Conservation (phyloP, 2,329 filamentous ascomycete species). For the Apiospora malaysiana region DNA sequence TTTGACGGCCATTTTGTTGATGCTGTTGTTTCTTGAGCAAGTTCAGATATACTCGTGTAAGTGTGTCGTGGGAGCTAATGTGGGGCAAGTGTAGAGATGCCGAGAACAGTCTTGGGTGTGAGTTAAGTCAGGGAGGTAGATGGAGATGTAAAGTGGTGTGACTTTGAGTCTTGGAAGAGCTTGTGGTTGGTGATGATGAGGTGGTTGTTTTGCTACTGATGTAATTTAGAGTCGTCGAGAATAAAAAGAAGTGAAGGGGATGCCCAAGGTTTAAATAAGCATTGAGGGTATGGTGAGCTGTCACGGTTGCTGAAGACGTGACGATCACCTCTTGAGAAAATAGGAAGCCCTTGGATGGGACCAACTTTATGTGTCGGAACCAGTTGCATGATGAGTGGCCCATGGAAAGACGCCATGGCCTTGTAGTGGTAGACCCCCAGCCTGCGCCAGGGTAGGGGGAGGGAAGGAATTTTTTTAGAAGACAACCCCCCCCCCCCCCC, state of each 20-base stretch:
- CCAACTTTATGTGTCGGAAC: constrained; percentile 20
- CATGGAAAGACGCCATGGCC: constrained; percentile 6
- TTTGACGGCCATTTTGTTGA: constrained; percentile 47
- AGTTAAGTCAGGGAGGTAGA: no score
- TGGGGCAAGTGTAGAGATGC: not conserved
- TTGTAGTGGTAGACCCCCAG: not conserved
- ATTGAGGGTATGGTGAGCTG: constrained; percentile 4
- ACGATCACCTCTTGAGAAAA: constrained; percentile 10
- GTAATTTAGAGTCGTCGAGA: not conserved
- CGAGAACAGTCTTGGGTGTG: not conserved
- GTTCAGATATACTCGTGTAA: constrained; percentile 5
- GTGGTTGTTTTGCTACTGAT: not conserved
- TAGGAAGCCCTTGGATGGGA: constrained; percentile 14
- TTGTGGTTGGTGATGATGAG: not conserved
- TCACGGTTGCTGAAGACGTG: not conserved
- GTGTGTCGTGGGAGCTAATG: not conserved
- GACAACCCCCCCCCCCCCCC: not conserved
- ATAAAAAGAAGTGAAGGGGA: constrained; percentile 15
- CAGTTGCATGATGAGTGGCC: constrained; percentile 15
- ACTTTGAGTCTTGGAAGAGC: not conserved
- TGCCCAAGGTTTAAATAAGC: constrained; percentile 25
- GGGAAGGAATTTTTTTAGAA: constrained; percentile 9
- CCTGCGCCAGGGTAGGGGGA: not conserved
- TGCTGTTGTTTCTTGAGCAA: constrained; percentile 20
- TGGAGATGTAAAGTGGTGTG: not conserved